Evolutionary conservation across 78 protist genomes (phyloP).

Genomic region (Speleostelium caveatum): DNA sequence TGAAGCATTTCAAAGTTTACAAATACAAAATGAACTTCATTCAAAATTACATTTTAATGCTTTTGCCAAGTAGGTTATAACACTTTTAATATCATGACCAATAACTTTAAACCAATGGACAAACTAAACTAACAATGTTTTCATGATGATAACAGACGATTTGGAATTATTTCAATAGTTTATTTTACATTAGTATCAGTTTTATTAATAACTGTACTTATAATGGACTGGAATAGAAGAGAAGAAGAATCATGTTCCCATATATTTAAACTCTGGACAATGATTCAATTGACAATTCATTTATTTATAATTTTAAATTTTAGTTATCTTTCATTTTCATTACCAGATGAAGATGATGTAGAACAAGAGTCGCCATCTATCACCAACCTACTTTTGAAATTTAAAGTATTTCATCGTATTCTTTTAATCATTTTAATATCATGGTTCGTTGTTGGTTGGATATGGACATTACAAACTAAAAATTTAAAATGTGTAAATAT

Average conservation of each 20-base stretch:
- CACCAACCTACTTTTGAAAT: not conserved
- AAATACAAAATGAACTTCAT: constrained; percentile 26
- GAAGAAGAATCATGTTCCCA: constrained; percentile 13
- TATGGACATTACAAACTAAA: constrained; percentile 11
- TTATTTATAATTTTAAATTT: not conserved
- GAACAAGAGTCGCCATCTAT: not conserved
- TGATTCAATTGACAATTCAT: constrained; percentile 14
- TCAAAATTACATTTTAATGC: not conserved
- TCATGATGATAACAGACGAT: not conserved
- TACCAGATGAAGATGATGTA: not conserved
- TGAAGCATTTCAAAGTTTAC: constrained; percentile 21
- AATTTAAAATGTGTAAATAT: constrained; percentile 28
- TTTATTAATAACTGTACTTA: not conserved
- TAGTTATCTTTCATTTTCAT: not conserved
- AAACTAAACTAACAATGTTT: not conserved
- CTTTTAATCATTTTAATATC: not conserved
- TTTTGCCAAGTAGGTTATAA: not conserved
- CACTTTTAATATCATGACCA: not conserved
- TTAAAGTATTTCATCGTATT: constrained; percentile 5
- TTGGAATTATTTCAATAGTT: not conserved
- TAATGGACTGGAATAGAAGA: constrained; percentile 31
- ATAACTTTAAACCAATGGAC: not conserved
- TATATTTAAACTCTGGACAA: constrained; percentile 24
- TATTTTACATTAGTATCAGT: constrained; percentile 19
- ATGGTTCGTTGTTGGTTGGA: constrained; percentile 32